These are phyloP conservation scores for Lojkania enalia DNA, from an alignment of 2,329 filamentous ascomycete species.

Conservation along the genomic window DNA sequence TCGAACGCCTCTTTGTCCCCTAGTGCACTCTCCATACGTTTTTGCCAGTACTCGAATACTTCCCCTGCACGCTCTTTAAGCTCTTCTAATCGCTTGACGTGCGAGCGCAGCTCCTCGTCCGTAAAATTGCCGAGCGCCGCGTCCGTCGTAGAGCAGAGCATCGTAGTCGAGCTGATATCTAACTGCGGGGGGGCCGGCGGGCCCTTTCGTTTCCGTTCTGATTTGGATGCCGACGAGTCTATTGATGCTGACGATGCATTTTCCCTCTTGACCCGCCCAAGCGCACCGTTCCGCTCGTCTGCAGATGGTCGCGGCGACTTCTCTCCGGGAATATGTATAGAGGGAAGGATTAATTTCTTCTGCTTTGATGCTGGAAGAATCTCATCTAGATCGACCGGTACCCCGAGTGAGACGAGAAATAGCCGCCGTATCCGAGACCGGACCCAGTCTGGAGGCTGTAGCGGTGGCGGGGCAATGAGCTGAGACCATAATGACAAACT, in stretches of 20 bases:
- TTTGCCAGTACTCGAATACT: constrained; percentile 85
- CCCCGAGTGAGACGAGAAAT: constrained; percentile 92
- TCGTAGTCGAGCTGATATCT: constrained; percentile 75
- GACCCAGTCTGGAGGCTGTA: constrained; percentile 97
- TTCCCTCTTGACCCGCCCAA: constrained; percentile 44
- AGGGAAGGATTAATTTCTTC: constrained; percentile 93
- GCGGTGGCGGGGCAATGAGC: constrained; percentile 87
- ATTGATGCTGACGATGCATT: constrained; percentile 45
- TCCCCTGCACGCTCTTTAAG: constrained; percentile 73
- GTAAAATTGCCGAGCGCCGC: constrained; percentile 81
- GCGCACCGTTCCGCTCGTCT: constrained; percentile 43
- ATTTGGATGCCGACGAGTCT: constrained; percentile 42
- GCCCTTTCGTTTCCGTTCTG: constrained; percentile 55
- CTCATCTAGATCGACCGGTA: constrained; percentile 95
- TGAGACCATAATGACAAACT: constrained; percentile 95
- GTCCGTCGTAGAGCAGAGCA: constrained; percentile 81
- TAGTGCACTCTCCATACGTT: constrained; percentile 80
- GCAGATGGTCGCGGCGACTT: constrained; percentile 44
- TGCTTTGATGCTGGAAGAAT: constrained; percentile 96
- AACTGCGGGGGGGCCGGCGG: constrained; percentile 72
- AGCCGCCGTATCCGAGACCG: constrained; percentile 91
- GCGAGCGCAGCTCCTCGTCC: constrained; percentile 71
- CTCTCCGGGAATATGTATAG: constrained; percentile 57
- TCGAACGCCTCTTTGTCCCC: constrained; percentile 94
- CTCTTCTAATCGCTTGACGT: constrained; percentile 69